phyloP scores from a whole-genome alignment of 495 filamentous ascomycete genomes.

The Penicillium paxilli region DNA sequence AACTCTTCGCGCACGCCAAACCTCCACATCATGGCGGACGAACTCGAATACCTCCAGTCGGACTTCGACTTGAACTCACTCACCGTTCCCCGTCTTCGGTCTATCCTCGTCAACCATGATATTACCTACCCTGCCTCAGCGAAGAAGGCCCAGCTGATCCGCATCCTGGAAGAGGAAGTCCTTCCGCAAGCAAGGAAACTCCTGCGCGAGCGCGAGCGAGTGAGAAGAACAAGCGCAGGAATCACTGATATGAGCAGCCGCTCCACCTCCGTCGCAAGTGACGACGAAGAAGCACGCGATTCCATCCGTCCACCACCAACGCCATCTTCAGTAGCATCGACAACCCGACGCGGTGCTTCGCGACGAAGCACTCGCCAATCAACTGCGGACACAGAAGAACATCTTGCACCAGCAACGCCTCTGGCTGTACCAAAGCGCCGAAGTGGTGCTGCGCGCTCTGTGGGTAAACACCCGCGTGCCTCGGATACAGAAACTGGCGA shows the following conservation, averaged over 20 bases:
- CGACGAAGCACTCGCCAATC: constrained; percentile 40
- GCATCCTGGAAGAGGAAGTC: constrained; percentile 78
- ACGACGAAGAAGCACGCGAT: constrained; percentile 44
- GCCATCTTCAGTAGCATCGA: constrained; percentile 44
- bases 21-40: constrained; percentile 59
- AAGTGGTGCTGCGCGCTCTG: constrained; percentile 29
- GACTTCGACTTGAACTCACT: constrained; percentile 81
- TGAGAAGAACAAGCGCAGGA: constrained; percentile 77
- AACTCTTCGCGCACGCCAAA: constrained; percentile 4
- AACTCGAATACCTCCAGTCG: constrained; percentile 75
- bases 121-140: constrained; percentile 79
- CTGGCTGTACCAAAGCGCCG: constrained; percentile 29
- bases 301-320: constrained; percentile 50
- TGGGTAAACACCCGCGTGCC: constrained; percentile 55
- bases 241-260: constrained; percentile 77
- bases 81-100: constrained; percentile 82
- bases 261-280: constrained; percentile 47
- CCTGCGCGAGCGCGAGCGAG: constrained; percentile 68
- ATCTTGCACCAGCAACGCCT: constrained; percentile 30
- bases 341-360: constrained; percentile 38
- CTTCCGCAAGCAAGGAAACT: constrained; percentile 75
- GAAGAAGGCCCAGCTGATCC: constrained; percentile 86
- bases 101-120: constrained; percentile 84
- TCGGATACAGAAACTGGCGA: constrained; percentile 51
- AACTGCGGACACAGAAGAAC: constrained; percentile 38